Conservation (phyloP, 805 yeast genomes). For the Saturnispora diversa region DNA sequence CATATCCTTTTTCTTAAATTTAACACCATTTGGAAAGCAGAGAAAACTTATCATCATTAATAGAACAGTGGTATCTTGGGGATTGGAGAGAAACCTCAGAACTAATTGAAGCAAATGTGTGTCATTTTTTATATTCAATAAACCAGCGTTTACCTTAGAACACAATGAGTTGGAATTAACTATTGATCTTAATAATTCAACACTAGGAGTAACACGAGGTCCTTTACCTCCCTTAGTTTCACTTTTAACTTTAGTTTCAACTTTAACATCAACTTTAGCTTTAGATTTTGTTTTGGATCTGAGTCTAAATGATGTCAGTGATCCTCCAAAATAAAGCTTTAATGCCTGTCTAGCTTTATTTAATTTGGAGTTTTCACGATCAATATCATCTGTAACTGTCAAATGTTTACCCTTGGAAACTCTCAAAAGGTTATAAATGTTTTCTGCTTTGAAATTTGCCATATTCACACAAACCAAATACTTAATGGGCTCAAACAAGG, state of each 20-base stretch:
- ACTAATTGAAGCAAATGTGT: neutral
- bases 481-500: neutral
- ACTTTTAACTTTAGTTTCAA: neutral
- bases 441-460: slow-evolving; percentile 1
- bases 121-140: neutral
- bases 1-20: neutral
- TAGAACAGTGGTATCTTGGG: neutral
- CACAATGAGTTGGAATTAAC: neutral
- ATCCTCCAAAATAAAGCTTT: neutral
- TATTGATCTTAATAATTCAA: slow-evolving; percentile 2
- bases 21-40: slow-evolving; percentile 1
- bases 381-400: slow-evolving; percentile 3
- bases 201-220: slow-evolving; percentile 3
- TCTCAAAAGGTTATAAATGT: neutral
- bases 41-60: neutral
- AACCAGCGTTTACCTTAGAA: neutral
- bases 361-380: neutral
- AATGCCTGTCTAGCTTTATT: neutral
- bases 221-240: neutral
- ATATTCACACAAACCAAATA: slow-evolving; percentile 4
- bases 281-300: no score
- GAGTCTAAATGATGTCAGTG: neutral
- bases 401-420: slow-evolving; percentile 1
- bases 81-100: slow-evolving; percentile 1
- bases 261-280: neutral